Conservation (phyloP, 495 filamentous ascomycete species). For the Aspergillus wentii region DNA sequence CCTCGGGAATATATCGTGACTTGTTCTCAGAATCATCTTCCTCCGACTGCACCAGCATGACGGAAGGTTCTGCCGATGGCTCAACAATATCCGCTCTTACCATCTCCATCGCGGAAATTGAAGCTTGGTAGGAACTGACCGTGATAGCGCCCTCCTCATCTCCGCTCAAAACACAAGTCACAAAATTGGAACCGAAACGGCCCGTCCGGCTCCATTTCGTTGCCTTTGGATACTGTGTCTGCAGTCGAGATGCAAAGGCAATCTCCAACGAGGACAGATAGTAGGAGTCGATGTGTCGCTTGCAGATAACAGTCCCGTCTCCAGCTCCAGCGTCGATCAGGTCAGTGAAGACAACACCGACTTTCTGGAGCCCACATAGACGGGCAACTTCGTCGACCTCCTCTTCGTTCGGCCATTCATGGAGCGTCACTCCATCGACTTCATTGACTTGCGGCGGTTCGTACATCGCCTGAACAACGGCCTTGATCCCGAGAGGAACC, state of each 20-base stretch:
- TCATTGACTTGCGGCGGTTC: slow-evolving; percentile 91
- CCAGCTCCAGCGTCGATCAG: slow-evolving; percentile 75
- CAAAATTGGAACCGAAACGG: slow-evolving; percentile 91
- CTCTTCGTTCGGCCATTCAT: slow-evolving; percentile 82
- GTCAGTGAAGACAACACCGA: slow-evolving; percentile 96
- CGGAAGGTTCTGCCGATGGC: slow-evolving; percentile 82
- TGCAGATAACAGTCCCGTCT: slow-evolving; percentile 85
- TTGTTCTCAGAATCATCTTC: slow-evolving; percentile 67
- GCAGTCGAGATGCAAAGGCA: slow-evolving; percentile 78
- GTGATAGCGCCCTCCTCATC: slow-evolving; percentile 84
- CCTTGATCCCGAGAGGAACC: slow-evolving; percentile 91
- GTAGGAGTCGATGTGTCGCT: slow-evolving; percentile 92
- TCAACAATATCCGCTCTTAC: slow-evolving; percentile 92
- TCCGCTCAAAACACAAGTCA: slow-evolving; percentile 90
- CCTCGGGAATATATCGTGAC: slow-evolving; percentile 90
- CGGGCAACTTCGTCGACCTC: slow-evolving; percentile 77
- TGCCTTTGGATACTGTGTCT: slow-evolving; percentile 81
- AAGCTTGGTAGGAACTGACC: slow-evolving; percentile 90
- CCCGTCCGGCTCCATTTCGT: slow-evolving; percentile 98
- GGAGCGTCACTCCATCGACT: slow-evolving; percentile 82
- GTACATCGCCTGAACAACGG: slow-evolving; percentile 95
- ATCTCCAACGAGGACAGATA: slow-evolving; percentile 91
- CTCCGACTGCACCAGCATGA: slow-evolving; percentile 93
- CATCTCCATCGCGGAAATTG: slow-evolving; percentile 95
- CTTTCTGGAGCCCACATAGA: slow-evolving; percentile 80